phyloP scores from a whole-genome alignment of 192 early-diverging fungal genomes.

The Umbelopsis isabellina region DNA sequence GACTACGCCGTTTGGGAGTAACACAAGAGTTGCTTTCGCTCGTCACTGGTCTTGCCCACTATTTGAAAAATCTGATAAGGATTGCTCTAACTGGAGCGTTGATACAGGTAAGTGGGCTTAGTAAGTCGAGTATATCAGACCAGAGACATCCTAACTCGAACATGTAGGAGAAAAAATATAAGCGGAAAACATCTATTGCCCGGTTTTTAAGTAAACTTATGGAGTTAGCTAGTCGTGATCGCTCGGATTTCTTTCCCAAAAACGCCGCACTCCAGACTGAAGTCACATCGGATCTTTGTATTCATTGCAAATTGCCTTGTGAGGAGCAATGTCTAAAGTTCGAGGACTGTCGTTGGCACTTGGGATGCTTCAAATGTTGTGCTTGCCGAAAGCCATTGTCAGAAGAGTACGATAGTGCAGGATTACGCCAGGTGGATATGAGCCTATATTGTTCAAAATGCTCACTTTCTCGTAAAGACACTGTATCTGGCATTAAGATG shows the following conservation, averaged over 20 bases:
- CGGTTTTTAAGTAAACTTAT: conserved; percentile 80
- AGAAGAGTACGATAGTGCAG: conserved; percentile 31
- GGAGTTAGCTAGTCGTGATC: conserved; percentile 59
- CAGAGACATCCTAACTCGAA: background rate
- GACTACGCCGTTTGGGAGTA: conserved; percentile 59
- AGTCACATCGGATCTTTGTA: conserved; percentile 75
- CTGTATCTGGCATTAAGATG: conserved; percentile 58
- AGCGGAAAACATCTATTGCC: conserved; percentile 53
- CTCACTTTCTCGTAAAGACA: conserved; percentile 17
- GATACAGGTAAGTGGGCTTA: conserved; percentile 59
- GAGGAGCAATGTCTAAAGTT: conserved; percentile 88
- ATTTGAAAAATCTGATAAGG: conserved; percentile 92
- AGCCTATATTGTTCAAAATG: conserved; percentile 27
- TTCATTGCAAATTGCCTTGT: conserved; percentile 71
- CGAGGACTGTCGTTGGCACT: conserved; percentile 77
- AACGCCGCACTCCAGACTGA: conserved; percentile 29
- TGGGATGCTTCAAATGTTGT: conserved; percentile 77
- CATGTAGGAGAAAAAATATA: conserved; percentile 63
- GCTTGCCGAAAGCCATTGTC: conserved; percentile 53
- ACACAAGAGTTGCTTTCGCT: conserved; percentile 89
- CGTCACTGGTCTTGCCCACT: conserved; percentile 90
- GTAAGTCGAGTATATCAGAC: background rate
- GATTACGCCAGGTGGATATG: conserved; percentile 3
- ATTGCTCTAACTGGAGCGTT: conserved; percentile 89
- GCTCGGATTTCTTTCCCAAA: conserved; percentile 32